Conservation (phyloP, 2,329 filamentous ascomycete genomes). For the Orbilia blumenaviensis region DNA sequence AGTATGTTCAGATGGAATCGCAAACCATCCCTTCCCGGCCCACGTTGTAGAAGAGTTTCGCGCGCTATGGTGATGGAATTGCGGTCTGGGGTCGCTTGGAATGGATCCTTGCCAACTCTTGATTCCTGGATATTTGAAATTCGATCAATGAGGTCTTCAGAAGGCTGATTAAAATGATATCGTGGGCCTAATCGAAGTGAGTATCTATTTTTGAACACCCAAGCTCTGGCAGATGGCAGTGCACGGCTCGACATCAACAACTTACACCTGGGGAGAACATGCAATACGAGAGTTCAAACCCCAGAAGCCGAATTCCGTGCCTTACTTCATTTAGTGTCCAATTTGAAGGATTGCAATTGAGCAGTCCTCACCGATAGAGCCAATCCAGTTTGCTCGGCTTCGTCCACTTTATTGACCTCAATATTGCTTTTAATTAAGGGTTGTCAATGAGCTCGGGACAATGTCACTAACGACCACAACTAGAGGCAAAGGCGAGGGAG, state of each 20-base stretch:
- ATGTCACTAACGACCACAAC: conserved; percentile 19
- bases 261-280: conserved; percentile 14
- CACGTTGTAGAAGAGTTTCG: conserved; percentile 47
- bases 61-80: conserved; percentile 32
- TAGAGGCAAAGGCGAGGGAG: conserved; percentile 33
- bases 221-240: conserved; percentile 24
- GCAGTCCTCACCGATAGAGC: background rate
- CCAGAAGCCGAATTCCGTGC: conserved; percentile 39
- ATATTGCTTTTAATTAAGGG: conserved; percentile 49
- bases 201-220: conserved; percentile 45
- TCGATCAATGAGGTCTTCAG: conserved; percentile 2
- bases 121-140: conserved; percentile 49
- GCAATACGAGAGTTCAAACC: conserved; percentile 28
- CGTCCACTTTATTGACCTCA: conserved; percentile 8
- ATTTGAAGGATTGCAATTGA: conserved; percentile 17
- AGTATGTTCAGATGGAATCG: conserved; percentile 28
- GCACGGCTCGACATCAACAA: conserved; percentile 9
- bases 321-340: conserved; percentile 7
- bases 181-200: conserved; percentile 15
- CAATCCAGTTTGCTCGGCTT: conserved; percentile 16
- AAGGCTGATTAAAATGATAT: conserved; percentile 29
- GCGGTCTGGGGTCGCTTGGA: conserved; percentile 45
- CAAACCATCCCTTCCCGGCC: conserved; percentile 45
- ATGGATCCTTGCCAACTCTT: conserved; percentile 34
- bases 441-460: conserved; percentile 19